Percentiles rank a stretch among this genome's conserved stretches.
These are phyloP conservation scores for Hypomontagnella monticulosa DNA, from an alignment of 495 filamentous ascomycete genomes.

Conservation along the genomic window DNA sequence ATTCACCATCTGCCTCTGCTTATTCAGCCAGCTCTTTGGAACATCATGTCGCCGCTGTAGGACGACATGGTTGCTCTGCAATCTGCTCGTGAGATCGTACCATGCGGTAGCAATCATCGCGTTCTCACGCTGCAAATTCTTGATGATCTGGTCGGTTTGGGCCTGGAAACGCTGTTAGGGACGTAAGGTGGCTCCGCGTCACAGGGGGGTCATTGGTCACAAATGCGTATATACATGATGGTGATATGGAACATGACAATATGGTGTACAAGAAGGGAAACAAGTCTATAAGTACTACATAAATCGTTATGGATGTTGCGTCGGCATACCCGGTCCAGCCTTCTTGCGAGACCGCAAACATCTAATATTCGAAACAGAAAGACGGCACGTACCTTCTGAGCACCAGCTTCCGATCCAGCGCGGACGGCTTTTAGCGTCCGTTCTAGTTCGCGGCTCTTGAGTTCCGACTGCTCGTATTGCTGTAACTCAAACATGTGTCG, in stretches of 20 bases:
- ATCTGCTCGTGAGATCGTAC: conserved; percentile 84
- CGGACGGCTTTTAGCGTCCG: conserved; percentile 57
- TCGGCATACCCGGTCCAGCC: background rate
- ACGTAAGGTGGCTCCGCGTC: background rate
- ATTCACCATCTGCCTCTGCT: conserved; percentile 81
- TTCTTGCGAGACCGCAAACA: background rate
- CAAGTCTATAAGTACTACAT: conserved; percentile 21
- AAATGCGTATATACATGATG: conserved; percentile 7
- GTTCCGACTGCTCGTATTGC: conserved; percentile 62
- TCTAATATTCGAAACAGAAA: conserved; percentile 13
- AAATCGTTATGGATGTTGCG: background rate
- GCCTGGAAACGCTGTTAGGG: conserved; percentile 52
- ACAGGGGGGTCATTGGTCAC: conserved; percentile 8
- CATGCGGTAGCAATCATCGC: conserved; percentile 86
- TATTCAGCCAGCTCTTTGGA: conserved; percentile 89
- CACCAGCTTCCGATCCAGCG: conserved; percentile 54
- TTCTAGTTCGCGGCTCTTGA: conserved; percentile 59
- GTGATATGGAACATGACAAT: conserved; percentile 2
- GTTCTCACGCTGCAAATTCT: conserved; percentile 83
- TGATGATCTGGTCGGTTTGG: conserved; percentile 68
- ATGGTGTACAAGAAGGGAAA: conserved; percentile 15
- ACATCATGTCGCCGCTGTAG: conserved; percentile 77
- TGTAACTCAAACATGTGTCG: conserved; percentile 31
- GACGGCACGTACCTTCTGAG: conserved; percentile 57
- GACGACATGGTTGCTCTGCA: conserved; percentile 89